phyloP scores from a whole-genome alignment of 768 basidiomycete species.

The Tricholoma sp. region DNA sequence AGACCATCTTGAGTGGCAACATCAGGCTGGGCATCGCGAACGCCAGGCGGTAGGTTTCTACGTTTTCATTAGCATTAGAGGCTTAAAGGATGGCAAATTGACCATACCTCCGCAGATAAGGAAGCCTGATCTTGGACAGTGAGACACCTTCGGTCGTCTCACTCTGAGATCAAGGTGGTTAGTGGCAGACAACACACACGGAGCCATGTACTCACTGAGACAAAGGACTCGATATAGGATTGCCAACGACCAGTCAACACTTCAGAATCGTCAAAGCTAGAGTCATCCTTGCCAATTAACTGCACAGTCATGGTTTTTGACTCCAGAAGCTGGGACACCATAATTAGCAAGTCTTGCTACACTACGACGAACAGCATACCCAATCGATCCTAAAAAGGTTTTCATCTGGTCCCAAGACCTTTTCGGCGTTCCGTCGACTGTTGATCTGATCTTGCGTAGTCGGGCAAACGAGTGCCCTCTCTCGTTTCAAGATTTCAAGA shows the following conservation, averaged over 20 bases:
- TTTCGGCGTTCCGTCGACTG: conserved; percentile 62
- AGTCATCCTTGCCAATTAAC: conserved; percentile 76
- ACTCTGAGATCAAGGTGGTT: conserved; percentile 31
- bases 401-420: conserved; percentile 68
- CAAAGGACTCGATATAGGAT: conserved; percentile 71
- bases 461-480: conserved; percentile 51
- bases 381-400: conserved; percentile 79
- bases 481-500: conserved; percentile 64
- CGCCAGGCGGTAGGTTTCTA: conserved; percentile 35
- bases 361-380: conserved; percentile 32
- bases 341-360: background rate
- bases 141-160: conserved; percentile 54
- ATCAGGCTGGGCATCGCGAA: conserved; percentile 35
- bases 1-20: conserved; percentile 54
- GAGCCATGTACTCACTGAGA: conserved; percentile 39
- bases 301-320: conserved; percentile 68
- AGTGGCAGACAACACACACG: background rate
- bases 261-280: conserved; percentile 70
- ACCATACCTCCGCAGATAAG: conserved; percentile 65
- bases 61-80: background rate
- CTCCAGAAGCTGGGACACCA: conserved; percentile 47
- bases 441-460: conserved; percentile 72
- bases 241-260: conserved; percentile 77
- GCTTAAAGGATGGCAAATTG: background rate
- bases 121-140: conserved; percentile 39